phyloP scores from a whole-genome alignment of 2,329 filamentous ascomycete genomes.

The Madurella fahalii region DNA sequence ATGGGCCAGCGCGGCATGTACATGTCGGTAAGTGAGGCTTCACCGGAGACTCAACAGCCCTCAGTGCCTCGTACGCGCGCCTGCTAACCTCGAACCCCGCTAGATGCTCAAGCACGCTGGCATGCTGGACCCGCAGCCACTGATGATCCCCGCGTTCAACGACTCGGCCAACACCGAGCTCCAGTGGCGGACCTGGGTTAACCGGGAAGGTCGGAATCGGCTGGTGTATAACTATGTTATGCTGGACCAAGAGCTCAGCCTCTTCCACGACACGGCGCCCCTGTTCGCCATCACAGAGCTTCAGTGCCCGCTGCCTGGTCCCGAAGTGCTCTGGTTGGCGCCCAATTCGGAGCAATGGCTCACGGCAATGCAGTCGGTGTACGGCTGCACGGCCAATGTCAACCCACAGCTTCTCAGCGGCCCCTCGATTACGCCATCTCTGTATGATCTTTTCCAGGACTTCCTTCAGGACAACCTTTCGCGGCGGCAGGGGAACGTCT shows the following conservation, averaged over 20 bases:
- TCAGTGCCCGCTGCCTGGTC: constrained; percentile 57
- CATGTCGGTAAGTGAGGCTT: constrained; percentile 47
- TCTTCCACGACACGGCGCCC: constrained; percentile 61
- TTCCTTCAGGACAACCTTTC: constrained; percentile 62
- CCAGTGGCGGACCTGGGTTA: constrained; percentile 61
- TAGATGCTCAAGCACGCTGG: constrained; percentile 67
- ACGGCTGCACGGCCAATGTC: constrained; percentile 47
- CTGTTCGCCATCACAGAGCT: constrained; percentile 64
- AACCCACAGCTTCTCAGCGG: constrained; percentile 50
- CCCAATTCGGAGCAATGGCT: constrained; percentile 57
- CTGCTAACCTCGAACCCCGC: background rate
- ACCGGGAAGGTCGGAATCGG: constrained; percentile 60
- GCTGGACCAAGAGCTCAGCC: constrained; percentile 66
- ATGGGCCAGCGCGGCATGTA: constrained; percentile 74
- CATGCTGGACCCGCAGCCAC: constrained; percentile 53
- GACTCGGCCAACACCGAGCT: constrained; percentile 43
- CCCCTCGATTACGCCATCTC: constrained; percentile 51
- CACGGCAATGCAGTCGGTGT: constrained; percentile 53
- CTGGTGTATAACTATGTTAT: constrained; percentile 74
- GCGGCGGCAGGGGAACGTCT: constrained; percentile 40
- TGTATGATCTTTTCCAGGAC: constrained; percentile 63
- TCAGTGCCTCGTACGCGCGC: background rate
- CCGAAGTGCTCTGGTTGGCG: constrained; percentile 61
- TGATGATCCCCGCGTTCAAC: constrained; percentile 42
- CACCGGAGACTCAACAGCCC: background rate